A percentile compares a stretch with the other conserved stretches of the same genome.
Evolutionary conservation across 148 eudicot genomes (phyloP).

Genomic region (Fagopyrum homotropicum): DNA sequence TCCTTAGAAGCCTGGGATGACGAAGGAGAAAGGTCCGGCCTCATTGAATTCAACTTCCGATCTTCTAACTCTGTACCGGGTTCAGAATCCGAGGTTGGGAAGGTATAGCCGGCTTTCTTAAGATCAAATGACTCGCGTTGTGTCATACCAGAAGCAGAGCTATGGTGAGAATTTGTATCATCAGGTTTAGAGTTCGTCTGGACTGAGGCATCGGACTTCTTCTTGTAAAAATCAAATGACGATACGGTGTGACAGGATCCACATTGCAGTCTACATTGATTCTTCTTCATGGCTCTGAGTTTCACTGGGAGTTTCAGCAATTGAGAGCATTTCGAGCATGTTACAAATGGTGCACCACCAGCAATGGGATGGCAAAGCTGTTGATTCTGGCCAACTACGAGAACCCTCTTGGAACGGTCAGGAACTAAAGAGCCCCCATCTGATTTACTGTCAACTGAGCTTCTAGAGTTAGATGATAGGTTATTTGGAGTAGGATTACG

Average conservation of each 20-base stretch:
- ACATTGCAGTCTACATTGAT: constrained; percentile 5
- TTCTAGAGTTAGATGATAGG: constrained; percentile 16
- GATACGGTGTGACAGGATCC: constrained; percentile 7
- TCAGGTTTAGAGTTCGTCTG: constrained; percentile 8
- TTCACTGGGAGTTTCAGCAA: constrained; percentile 8
- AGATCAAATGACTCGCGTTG: constrained; percentile 3
- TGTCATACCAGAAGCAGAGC: neutral
- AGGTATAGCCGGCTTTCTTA: constrained; percentile 7
- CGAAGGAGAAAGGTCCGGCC: constrained; percentile 7
- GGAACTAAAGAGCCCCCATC: constrained; percentile 24
- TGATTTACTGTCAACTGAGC: constrained; percentile 18
- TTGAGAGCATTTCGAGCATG: constrained; percentile 9
- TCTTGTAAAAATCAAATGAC: neutral
- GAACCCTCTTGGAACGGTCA: constrained; percentile 31
- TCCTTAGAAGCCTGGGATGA: constrained; percentile 12
- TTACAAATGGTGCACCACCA: constrained; percentile 11
- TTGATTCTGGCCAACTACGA: constrained; percentile 23
- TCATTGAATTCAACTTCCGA: neutral
- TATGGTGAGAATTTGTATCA: neutral
- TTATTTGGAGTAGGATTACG: constrained; percentile 24
- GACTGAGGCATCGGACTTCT: neutral
- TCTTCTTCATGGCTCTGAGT: constrained; percentile 9
- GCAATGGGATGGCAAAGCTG: constrained; percentile 10
- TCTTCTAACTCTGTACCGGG: constrained; percentile 8
- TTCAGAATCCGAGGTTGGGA: constrained; percentile 2